Conservation (phyloP, 108 stramenopile species). For the Fistulifera pelliculosa region DNA sequence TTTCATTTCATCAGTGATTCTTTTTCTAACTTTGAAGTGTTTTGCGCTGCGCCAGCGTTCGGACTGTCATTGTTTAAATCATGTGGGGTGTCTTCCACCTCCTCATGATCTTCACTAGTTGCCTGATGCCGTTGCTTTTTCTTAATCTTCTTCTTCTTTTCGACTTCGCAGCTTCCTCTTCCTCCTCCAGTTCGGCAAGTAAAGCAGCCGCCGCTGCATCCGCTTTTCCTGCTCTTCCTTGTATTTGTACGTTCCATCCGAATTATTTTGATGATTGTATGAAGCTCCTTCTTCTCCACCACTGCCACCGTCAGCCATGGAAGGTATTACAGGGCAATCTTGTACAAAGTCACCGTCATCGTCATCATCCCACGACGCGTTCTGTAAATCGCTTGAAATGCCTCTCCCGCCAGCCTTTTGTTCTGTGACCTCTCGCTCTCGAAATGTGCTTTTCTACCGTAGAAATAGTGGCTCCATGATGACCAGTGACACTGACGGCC, state of each 20-base stretch:
- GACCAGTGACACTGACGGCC: background rate
- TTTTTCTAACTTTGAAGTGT: too few species aligned
- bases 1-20: background rate
- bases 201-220: conserved; percentile 83
- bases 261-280: too few species aligned
- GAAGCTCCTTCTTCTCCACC: too few species aligned
- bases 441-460: background rate
- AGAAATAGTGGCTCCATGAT: background rate
- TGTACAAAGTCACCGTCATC: too few species aligned
- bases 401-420: background rate
- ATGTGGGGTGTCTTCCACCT: conserved; percentile 1
- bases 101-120: conserved; percentile 11
- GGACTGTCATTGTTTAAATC: background rate
- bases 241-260: conserved; percentile 1
- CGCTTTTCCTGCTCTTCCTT: conserved; percentile 64
- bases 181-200: conserved; percentile 82
- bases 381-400: background rate
- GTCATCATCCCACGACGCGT: background rate
- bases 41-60: background rate
- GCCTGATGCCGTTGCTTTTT: conserved; percentile 75
- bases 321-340: too few species aligned
- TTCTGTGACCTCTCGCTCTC: background rate
- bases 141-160: conserved; percentile 59
- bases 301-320: too few species aligned
- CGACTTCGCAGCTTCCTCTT: conserved; percentile 43